Evolutionary conservation across 768 basidiomycete genomes (phyloP).

Genomic region (Podaxis mareebaensis): DNA sequence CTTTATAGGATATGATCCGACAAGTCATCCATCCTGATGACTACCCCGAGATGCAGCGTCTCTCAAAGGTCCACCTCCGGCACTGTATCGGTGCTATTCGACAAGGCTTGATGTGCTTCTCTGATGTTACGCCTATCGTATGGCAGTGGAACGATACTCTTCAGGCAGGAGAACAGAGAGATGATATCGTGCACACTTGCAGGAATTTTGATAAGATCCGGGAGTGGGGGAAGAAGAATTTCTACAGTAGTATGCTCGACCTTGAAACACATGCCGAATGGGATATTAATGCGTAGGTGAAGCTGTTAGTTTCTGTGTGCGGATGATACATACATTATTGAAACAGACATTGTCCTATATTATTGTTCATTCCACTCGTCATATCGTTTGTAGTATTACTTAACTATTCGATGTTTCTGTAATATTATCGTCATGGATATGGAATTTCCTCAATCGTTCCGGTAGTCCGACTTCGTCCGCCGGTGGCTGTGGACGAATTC

Average conservation of each 20-base stretch:
- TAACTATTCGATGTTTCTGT: neutral
- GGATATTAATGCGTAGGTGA: conserved; percentile 1
- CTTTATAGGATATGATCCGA: conserved; percentile 21
- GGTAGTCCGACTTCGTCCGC: neutral
- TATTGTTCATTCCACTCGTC: neutral
- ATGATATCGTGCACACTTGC: conserved; percentile 21
- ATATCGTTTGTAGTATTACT: neutral
- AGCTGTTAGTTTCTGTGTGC: neutral
- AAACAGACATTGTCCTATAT: neutral
- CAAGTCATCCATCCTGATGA: conserved; percentile 18
- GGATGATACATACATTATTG: neutral
- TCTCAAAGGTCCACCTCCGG: conserved; percentile 20
- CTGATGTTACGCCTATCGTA: conserved; percentile 21
- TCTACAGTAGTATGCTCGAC: conserved; percentile 2
- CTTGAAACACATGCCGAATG: conserved; percentile 8
- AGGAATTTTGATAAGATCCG: conserved; percentile 22
- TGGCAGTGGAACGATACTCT: conserved; percentile 24
- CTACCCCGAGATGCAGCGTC: conserved; percentile 18
- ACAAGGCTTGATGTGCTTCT: conserved; percentile 23
- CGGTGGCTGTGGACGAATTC: neutral
- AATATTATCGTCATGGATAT: neutral
- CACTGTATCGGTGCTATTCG: conserved; percentile 25
- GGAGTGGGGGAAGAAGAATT: conserved; percentile 22
- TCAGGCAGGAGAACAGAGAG: neutral
- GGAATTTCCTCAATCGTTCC: conserved; percentile 9